Evolutionary conservation across 176 grass and related monocot species (phyloP), one percentile per base, ranked within the genome.

Genomic region (Neostapfia colusana): DNA sequence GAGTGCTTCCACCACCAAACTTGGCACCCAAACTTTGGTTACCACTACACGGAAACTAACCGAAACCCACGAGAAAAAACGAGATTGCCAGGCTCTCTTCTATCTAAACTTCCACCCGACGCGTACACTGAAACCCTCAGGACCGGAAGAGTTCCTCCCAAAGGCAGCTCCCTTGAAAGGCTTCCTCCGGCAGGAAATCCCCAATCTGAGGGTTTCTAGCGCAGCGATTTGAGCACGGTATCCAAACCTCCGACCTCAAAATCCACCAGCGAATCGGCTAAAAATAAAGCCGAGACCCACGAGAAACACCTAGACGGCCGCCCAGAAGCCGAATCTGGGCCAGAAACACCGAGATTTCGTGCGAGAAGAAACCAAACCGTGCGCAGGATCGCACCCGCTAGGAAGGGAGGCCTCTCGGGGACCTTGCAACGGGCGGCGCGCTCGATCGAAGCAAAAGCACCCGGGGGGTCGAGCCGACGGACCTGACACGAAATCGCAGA

Each of bases 161-260:
- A 73, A 83, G 80, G 63, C 69, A 88, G 75, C 74, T 78, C 74
- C 44, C 35, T 42, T 15, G 73, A 40, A 59, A 80, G 80, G 85
- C 86, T 80, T 75, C 81, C 85, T 83, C 74, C 61, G 43, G 42
- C 80, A 38, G 80, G 69, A 79, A 80, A 88, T 80, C 81, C 76
- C 70, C 86, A 71, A 57, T 56, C 65, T 39, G 57, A 84, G 81
- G 45, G 43, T 13, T 68, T 26, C 81, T 44, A 80, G 8, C 9
- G 61, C 61, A 12, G 35, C n/a, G 78, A 26, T 17, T 63, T 41
- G 59, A 27, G 25, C 35, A 8, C 46, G 44, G 27, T 40, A 41
- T 57, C 21, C 63, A 5, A 56, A n/a, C 63, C 28, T 18, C 46
- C 1, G 63, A 28, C 43, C 20, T 62, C 54, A 16, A 26, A 77